Evolutionary conservation across 768 basidiomycete genomes (phyloP).

Genomic region (Xanthoconium stramineum): DNA sequence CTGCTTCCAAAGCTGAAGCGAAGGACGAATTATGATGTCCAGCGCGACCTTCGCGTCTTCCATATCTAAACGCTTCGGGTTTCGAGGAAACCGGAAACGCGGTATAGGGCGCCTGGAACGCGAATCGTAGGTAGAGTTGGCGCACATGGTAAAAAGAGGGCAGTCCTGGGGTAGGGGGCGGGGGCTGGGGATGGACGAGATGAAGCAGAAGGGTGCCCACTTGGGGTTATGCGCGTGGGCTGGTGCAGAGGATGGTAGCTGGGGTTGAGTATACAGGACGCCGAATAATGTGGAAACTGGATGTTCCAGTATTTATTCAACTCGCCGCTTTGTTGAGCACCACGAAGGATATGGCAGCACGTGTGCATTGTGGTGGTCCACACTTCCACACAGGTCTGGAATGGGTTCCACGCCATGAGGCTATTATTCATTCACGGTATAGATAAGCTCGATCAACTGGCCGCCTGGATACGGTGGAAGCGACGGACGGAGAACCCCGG

Average conservation of each 20-base stretch:
- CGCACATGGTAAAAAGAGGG: conserved; percentile 11
- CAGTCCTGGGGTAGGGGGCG: not conserved
- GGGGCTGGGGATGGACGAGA: not conserved
- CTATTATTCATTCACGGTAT: conserved; percentile 10
- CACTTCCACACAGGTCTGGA: conserved; percentile 17
- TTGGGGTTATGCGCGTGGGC: conserved; percentile 3
- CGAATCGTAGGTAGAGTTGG: conserved; percentile 4
- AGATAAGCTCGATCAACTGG: conserved; percentile 9
- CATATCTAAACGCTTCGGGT: conserved; percentile 13
- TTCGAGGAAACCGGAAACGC: conserved; percentile 13
- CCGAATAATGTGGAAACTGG: not conserved
- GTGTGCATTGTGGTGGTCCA: conserved; percentile 24
- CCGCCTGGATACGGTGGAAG: conserved; percentile 6
- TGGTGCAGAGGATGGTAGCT: not conserved
- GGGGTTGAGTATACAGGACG: not conserved
- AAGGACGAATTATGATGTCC: conserved; percentile 23
- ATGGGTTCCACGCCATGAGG: conserved; percentile 17
- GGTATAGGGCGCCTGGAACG: conserved; percentile 5
- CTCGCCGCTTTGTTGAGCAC: conserved; percentile 9
- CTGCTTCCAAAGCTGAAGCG: conserved; percentile 22
- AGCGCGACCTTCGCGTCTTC: conserved; percentile 16
- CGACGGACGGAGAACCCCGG: conserved; percentile 17
- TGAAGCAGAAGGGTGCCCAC: not conserved
- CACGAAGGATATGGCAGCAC: conserved; percentile 6
- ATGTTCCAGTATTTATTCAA: conserved; percentile 28